A percentile compares a stretch with the other conserved stretches of the same genome.
These are phyloP conservation scores for Phylloporus scabripes DNA, from an alignment of 768 basidiomycete genomes.

Conservation along the genomic window DNA sequence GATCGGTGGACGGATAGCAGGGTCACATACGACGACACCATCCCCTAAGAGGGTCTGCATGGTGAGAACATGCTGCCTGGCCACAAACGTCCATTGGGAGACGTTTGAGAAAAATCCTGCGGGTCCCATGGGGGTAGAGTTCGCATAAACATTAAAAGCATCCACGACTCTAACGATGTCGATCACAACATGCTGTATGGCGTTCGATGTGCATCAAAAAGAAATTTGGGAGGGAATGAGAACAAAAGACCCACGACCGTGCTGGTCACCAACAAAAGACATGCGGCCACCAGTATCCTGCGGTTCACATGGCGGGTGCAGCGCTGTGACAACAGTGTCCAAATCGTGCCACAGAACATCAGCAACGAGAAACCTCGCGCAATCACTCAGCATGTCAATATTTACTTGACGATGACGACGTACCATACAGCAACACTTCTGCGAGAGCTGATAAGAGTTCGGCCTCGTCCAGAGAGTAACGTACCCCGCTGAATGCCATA, in stretches of 20 bases:
- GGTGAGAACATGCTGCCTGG: slow-evolving; percentile 20
- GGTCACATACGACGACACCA: slow-evolving; percentile 22
- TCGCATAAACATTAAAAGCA: slow-evolving; percentile 21
- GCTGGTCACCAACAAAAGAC: slow-evolving; percentile 26
- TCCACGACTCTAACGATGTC: slow-evolving; percentile 22
- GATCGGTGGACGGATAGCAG: background rate
- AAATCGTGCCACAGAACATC: slow-evolving; percentile 32
- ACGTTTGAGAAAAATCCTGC: slow-evolving; percentile 20
- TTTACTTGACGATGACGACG: background rate
- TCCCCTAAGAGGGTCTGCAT: slow-evolving; percentile 29
- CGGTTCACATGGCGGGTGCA: slow-evolving; percentile 12
- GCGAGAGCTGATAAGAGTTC: slow-evolving; percentile 16
- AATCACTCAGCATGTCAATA: background rate
- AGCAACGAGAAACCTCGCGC: slow-evolving; percentile 31
- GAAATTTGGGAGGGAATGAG: background rate
- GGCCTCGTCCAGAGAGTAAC: slow-evolving; percentile 11
- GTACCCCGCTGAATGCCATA: slow-evolving; percentile 2
- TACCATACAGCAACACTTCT: slow-evolving; percentile 20
- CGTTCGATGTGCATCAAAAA: background rate
- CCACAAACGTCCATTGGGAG: slow-evolving; percentile 26
- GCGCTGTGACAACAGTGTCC: slow-evolving; percentile 14
- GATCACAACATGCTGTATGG: slow-evolving; percentile 22
- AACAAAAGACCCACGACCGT: slow-evolving; percentile 20
- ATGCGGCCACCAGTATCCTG: slow-evolving; percentile 22
- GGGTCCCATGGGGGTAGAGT: slow-evolving; percentile 17